Conservation (phyloP, 2,329 filamentous ascomycete species). For the Xylariaceae sp. region DNA sequence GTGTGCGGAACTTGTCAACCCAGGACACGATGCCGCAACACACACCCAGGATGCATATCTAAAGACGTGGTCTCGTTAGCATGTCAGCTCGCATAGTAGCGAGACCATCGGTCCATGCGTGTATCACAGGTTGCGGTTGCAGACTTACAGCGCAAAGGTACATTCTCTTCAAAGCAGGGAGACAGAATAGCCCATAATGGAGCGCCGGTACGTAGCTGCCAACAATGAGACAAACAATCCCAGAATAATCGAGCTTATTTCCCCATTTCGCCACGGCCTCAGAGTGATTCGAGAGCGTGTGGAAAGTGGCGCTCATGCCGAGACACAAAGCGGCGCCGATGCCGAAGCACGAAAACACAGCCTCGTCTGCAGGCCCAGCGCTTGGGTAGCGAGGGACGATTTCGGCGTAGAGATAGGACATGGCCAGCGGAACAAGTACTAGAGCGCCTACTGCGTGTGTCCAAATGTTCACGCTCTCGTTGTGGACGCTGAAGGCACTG, state of each 20-base stretch:
- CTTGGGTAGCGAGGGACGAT: constrained; percentile 65
- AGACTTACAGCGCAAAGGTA: constrained; percentile 73
- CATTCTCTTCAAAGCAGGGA: constrained; percentile 59
- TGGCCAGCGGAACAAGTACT: constrained; percentile 48
- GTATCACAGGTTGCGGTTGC: neutral
- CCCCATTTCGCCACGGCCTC: constrained; percentile 74
- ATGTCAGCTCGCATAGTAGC: neutral
- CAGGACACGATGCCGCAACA: constrained; percentile 76
- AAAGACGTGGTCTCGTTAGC: constrained; percentile 3
- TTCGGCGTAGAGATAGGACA: constrained; percentile 51
- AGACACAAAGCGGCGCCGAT: constrained; percentile 69
- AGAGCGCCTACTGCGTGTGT: constrained; percentile 64
- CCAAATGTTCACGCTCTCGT: constrained; percentile 64
- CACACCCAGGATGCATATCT: constrained; percentile 78
- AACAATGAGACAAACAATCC: constrained; percentile 88
- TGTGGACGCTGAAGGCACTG: constrained; percentile 49
- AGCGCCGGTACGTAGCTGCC: constrained; percentile 87
- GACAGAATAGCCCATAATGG: constrained; percentile 80
- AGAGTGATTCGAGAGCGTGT: constrained; percentile 83
- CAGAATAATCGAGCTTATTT: constrained; percentile 92
- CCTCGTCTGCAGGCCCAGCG: constrained; percentile 61
- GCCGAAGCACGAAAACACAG: constrained; percentile 78
- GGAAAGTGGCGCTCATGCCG: constrained; percentile 81
- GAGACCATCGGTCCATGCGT: neutral
- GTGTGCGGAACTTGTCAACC: constrained; percentile 79